phyloP scores from a whole-genome alignment of 768 basidiomycete species.

The Suillus decipiens region DNA sequence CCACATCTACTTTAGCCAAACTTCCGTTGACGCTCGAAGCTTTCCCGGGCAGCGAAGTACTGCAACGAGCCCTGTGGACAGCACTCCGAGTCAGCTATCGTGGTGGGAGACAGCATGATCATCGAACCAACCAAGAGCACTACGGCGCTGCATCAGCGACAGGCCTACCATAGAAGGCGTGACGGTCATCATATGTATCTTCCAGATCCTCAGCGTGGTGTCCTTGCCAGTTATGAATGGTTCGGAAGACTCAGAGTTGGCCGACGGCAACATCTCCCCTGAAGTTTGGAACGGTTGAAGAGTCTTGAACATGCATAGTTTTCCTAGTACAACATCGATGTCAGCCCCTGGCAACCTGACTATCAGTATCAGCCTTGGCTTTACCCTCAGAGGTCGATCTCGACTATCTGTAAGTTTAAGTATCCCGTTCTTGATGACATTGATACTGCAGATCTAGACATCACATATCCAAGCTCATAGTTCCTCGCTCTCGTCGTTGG shows the following conservation, averaged over 20 bases:
- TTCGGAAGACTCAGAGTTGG: neutral
- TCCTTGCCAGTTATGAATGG: constrained; percentile 39
- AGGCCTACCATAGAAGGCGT: constrained; percentile 38
- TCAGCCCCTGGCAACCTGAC: neutral
- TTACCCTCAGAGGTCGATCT: constrained; percentile 32
- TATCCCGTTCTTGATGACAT: neutral
- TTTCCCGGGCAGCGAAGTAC: neutral
- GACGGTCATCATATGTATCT: constrained; percentile 42
- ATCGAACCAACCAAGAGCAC: neutral
- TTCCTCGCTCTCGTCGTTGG: constrained; percentile 32
- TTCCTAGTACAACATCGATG: neutral
- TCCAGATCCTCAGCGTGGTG: constrained; percentile 43
- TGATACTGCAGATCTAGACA: constrained; percentile 31
- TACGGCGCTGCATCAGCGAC: constrained; percentile 34
- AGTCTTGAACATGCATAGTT: neutral
- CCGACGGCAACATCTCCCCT: neutral
- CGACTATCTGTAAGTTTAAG: neutral
- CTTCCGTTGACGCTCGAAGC: neutral
- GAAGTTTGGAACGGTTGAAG: neutral
- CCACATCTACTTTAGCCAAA: neutral
- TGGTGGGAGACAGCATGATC: neutral
- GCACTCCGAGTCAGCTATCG: neutral
- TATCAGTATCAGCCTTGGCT: constrained; percentile 31
- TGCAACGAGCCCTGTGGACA: neutral
- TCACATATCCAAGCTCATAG: constrained; percentile 40